Evolutionary conservation across 345 rosid genomes (phyloP).

Genomic region (Punica granatum): DNA sequence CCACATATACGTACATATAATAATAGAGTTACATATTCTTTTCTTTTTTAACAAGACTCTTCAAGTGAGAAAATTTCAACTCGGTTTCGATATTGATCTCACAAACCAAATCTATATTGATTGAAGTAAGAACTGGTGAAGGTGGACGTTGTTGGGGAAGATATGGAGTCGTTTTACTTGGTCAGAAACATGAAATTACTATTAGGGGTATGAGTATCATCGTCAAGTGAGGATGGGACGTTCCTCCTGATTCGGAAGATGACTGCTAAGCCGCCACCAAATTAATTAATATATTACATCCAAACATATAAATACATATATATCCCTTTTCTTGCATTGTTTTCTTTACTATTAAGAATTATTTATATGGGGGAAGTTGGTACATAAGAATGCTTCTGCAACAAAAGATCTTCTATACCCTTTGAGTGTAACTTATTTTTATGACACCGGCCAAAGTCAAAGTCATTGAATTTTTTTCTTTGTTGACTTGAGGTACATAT

Average conservation of each 20-base stretch:
- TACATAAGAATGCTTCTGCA: neutral
- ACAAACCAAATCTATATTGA: neutral
- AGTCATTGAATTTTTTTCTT: neutral
- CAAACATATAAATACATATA: neutral
- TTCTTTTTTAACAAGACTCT: neutral
- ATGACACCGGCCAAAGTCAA: constrained; percentile 1
- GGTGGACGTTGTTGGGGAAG: neutral
- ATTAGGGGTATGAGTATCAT: constrained; percentile 1
- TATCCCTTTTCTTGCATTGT: neutral
- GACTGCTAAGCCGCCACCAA: constrained; percentile 11
- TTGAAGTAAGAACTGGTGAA: neutral
- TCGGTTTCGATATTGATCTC: neutral
- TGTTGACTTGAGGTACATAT: neutral
- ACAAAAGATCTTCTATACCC: constrained; percentile 4
- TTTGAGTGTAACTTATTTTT: neutral
- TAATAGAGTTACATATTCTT: too few species aligned
- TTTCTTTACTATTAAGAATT: neutral
- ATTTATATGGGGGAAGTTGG: constrained; percentile 1
- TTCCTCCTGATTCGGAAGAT: constrained; percentile 12
- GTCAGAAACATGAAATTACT: constrained; percentile 4
- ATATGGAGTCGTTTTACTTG: neutral
- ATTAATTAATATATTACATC: neutral
- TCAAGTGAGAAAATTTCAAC: neutral
- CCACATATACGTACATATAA: too few species aligned
- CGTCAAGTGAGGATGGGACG: constrained; percentile 5